Evolutionary conservation across 2,329 filamentous ascomycete species (phyloP), one percentile per base, ranked within the genome.

Genomic region (Talaromyces sp.): DNA sequence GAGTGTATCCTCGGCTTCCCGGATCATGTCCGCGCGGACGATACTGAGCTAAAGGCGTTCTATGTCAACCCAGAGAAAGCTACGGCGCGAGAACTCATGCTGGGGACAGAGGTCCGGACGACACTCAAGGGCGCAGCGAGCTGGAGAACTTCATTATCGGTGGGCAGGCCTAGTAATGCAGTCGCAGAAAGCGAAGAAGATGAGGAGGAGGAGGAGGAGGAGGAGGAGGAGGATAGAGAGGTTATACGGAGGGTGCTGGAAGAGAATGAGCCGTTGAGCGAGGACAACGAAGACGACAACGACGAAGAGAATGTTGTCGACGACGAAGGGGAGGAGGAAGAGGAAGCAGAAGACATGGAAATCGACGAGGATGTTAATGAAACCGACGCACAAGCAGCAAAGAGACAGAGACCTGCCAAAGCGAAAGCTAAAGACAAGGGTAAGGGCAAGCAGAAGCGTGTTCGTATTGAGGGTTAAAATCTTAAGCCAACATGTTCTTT

Each of bases 1-100:
- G 60, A 61, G 46, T 67, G 67, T 10, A 67, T 81, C 7, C 53
- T 78, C 48, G 60, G 59, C 1, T 66, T 81, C 26, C 78, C 78
- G 14, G 73, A 75, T 17, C 67, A 72, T 59, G 72, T 68, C 2
- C 62, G 60, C 4, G 54, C 43, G 4, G 65, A 65, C 43, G 60
- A 66, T 59, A 55, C 68, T 61, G 62, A 66, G 46, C 24, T 64
- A 24, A 56, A 53, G 27, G 62, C 24, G 32, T 74, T 74, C 35
- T 67, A 66, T 61, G 55, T 72, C 35, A 67, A 70, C 61, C 41
- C 66, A 12, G 64, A 62, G 6, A 60, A 43, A 2, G 66, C 65
- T 24, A 62, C 61, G 10, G 57, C 64, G 35, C 63, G 64, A 61
- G 69, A 71, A 60, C 62, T 72, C 59, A 61, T 64, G 54, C 60